These are phyloP conservation scores for Prunus mume DNA, from an alignment of 306 rosid genomes.

Conservation along the genomic window DNA sequence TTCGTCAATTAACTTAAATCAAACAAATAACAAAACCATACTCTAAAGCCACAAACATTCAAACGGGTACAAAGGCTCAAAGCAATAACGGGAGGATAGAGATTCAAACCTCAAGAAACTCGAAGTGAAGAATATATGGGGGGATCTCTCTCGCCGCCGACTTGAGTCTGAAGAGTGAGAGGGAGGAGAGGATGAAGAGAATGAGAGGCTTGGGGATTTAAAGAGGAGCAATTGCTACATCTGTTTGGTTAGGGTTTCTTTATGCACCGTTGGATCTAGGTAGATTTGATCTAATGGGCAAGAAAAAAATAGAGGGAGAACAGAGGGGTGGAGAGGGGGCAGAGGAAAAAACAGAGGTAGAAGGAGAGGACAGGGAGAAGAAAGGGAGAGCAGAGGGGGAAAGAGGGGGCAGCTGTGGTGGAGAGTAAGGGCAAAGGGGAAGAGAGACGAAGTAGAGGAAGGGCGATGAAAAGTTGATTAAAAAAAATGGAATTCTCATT, in stretches of 20 bases:
- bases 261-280: conserved; percentile 18
- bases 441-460: too few relatives aligned
- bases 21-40: background rate
- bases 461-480: too few relatives aligned
- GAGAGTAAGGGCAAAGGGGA: too few relatives aligned
- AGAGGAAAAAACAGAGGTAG: too few relatives aligned
- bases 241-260: conserved; percentile 30
- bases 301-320: too few relatives aligned
- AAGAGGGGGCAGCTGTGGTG: too few relatives aligned
- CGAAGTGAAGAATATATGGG: background rate
- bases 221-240: background rate
- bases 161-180: background rate
- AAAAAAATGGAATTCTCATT: too few relatives aligned
- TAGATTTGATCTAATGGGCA: conserved; percentile 18
- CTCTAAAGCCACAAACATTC: background rate
- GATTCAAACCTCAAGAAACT: conserved; percentile 11
- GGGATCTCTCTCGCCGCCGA: conserved; percentile 21
- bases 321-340: too few relatives aligned
- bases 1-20: background rate
- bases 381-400: too few relatives aligned
- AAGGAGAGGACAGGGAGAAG: too few relatives aligned
- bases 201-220: conserved; percentile 5
- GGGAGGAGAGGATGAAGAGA: background rate
- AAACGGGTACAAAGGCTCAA: background rate
- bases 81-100: background rate